phyloP scores from a whole-genome alignment of 2,329 filamentous ascomycete genomes.

The Cylindrodendrum hubeiense region DNA sequence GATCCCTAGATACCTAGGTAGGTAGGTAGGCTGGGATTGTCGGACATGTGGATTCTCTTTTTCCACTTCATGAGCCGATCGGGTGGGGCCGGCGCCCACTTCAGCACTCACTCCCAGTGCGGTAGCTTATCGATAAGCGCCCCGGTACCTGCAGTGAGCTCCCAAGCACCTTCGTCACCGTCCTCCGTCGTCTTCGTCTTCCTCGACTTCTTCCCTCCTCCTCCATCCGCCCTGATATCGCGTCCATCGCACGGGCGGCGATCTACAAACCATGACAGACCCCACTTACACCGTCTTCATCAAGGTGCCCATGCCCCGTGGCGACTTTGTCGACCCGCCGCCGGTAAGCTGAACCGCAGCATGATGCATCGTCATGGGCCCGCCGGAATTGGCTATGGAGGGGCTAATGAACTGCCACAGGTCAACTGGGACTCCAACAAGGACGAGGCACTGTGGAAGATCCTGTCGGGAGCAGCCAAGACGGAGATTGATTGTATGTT shows the following conservation, averaged over 20 bases:
- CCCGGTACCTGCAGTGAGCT: conserved; percentile 25
- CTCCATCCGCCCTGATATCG: conserved; percentile 20
- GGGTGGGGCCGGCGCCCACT: neutral
- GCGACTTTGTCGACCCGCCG: conserved; percentile 90
- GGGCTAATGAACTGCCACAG: conserved; percentile 58
- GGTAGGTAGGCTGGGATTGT: neutral
- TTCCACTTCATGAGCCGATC: neutral
- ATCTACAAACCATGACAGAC: conserved; percentile 58
- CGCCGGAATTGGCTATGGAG: conserved; percentile 25
- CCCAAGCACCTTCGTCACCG: conserved; percentile 30
- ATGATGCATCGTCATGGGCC: conserved; percentile 34
- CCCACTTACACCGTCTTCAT: conserved; percentile 83
- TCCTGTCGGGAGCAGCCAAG: conserved; percentile 84
- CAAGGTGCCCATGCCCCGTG: conserved; percentile 87
- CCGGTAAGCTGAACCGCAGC: conserved; percentile 67
- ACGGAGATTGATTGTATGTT: conserved; percentile 87
- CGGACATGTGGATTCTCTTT: neutral
- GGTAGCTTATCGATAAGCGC: conserved; percentile 36
- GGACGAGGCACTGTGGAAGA: conserved; percentile 90
- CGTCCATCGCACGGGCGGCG: conserved; percentile 20
- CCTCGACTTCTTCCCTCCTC: conserved; percentile 34
- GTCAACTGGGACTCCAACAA: conserved; percentile 90
- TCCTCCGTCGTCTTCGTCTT: conserved; percentile 20
- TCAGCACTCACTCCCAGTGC: conserved; percentile 10
- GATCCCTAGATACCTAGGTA: no score